These are phyloP conservation scores for Albatrellus ellisii DNA, from an alignment of 768 basidiomycete genomes.

Conservation along the genomic window DNA sequence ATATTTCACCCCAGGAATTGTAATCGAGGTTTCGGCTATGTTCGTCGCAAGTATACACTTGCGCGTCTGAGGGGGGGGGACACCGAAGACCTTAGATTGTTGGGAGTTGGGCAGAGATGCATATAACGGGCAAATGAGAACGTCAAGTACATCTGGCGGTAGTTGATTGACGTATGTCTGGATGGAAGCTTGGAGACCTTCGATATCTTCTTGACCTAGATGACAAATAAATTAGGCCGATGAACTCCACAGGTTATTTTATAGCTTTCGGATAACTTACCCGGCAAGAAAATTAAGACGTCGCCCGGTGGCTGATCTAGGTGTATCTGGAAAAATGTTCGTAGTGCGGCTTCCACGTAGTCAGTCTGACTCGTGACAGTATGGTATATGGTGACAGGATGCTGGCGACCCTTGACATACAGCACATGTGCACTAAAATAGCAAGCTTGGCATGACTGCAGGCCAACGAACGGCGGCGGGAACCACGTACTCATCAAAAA, in stretches of 20 bases:
- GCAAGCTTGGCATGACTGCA: not conserved
- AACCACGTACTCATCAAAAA: slow-evolving; percentile 62
- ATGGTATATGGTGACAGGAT: slow-evolving; percentile 80
- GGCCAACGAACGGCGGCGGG: not conserved
- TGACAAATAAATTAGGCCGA: not conserved
- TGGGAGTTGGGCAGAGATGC: slow-evolving; percentile 70
- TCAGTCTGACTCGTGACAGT: slow-evolving; percentile 61
- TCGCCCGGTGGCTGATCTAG: slow-evolving; percentile 69
- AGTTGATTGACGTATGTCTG: slow-evolving; percentile 54
- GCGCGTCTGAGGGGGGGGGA: slow-evolving; percentile 52
- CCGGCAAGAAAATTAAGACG: slow-evolving; percentile 88
- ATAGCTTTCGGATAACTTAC: slow-evolving; percentile 20
- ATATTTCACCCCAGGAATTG: slow-evolving; percentile 90
- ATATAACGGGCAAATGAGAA: slow-evolving; percentile 72
- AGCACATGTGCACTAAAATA: slow-evolving; percentile 67
- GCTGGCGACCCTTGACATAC: slow-evolving; percentile 88
- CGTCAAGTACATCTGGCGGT: slow-evolving; percentile 35
- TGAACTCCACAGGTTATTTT: not conserved
- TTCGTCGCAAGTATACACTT: slow-evolving; percentile 96
- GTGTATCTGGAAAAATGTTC: slow-evolving; percentile 93
- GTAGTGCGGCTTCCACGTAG: slow-evolving; percentile 80
- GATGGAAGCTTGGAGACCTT: slow-evolving; percentile 69
- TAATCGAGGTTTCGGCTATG: slow-evolving; percentile 96
- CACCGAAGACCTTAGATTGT: slow-evolving; percentile 67
- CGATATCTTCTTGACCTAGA: slow-evolving; percentile 92